Evolutionary conservation across 148 eudicot genomes (phyloP).

Genomic region (Heliamphora exappendiculata): DNA sequence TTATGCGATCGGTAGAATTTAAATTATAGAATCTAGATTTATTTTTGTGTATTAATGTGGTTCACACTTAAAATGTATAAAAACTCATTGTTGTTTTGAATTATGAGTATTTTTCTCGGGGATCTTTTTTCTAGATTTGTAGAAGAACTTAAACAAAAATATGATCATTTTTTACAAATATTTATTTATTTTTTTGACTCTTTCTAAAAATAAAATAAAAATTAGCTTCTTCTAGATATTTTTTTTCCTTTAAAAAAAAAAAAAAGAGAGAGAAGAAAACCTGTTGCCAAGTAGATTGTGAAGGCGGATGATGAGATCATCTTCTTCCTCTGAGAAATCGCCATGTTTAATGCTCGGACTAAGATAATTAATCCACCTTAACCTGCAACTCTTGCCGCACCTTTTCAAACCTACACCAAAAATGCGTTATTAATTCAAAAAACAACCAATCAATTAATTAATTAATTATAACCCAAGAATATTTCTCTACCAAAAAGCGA

Average conservation of each 20-base stretch:
- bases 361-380: slow-evolving; percentile 26
- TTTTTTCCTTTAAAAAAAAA: too few species aligned
- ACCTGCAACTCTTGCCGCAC: slow-evolving; percentile 28
- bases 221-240: background rate
- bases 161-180: too few species aligned
- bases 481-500: background rate
- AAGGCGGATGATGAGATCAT: slow-evolving; percentile 25
- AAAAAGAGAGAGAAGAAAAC: background rate
- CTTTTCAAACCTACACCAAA: slow-evolving; percentile 21
- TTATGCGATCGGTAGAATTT: too few species aligned
- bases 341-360: slow-evolving; percentile 20
- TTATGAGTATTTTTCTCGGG: too few species aligned
- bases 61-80: too few species aligned
- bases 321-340: slow-evolving; percentile 26
- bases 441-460: background rate
- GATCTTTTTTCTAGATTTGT: too few species aligned
- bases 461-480: background rate
- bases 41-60: too few species aligned
- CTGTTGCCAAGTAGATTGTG: slow-evolving; percentile 31
- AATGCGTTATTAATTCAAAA: too few species aligned
- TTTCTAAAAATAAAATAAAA: background rate
- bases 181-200: background rate
- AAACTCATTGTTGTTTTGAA: too few species aligned
- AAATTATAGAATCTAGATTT: too few species aligned
- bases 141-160: too few species aligned